Evolutionary conservation across 2,329 filamentous ascomycete species (phyloP).

Genomic region (Orbilia quercus): DNA sequence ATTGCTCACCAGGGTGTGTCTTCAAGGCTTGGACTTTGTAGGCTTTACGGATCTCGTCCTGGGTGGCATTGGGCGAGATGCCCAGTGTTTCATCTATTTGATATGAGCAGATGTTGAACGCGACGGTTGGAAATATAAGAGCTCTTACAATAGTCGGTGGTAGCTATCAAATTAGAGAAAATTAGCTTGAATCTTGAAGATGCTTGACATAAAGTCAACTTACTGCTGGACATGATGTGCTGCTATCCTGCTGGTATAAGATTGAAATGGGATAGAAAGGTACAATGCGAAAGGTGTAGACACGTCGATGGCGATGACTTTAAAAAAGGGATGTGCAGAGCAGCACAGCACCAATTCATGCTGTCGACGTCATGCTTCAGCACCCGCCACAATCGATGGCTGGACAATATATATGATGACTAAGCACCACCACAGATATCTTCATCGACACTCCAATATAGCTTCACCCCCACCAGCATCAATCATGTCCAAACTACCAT

Average conservation of each 20-base stretch:
- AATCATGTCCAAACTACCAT: conserved; percentile 47
- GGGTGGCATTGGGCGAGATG: conserved; percentile 77
- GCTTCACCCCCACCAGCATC: background rate
- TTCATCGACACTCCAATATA: background rate
- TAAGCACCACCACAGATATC: conserved; percentile 3
- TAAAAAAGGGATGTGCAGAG: background rate
- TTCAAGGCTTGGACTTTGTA: conserved; percentile 79
- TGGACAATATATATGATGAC: too few species aligned
- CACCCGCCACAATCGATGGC: conserved; percentile 24
- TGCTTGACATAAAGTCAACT: background rate
- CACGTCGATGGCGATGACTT: too few species aligned
- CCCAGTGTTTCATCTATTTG: conserved; percentile 77
- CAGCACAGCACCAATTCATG: background rate
- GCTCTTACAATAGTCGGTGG: conserved; percentile 33
- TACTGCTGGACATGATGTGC: conserved; percentile 8
- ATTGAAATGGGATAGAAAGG: background rate
- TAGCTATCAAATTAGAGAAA: conserved; percentile 11
- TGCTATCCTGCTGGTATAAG: background rate
- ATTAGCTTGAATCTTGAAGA: background rate
- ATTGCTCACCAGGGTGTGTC: conserved; percentile 40
- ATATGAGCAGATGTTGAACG: conserved; percentile 38
- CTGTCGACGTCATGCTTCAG: conserved; percentile 19
- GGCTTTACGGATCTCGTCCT: conserved; percentile 87
- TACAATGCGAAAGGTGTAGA: background rate
- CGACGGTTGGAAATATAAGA: background rate